Base-by-base conservation (phyloP, 495 filamentous ascomycete genomes). In the Cladorrhinum samala region DNA sequence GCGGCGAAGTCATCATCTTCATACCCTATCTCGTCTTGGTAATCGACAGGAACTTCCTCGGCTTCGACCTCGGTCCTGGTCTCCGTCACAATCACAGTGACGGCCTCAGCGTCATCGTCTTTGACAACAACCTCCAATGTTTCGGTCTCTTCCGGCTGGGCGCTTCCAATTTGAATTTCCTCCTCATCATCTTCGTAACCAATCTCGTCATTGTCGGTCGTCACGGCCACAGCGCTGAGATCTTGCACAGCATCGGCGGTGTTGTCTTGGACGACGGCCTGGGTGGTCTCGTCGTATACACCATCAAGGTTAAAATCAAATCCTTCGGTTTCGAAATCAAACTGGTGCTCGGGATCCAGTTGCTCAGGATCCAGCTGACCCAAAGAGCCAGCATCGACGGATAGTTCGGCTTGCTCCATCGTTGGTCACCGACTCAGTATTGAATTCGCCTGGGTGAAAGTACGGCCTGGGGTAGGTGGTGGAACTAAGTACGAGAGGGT, bases 11-110 rank as follows among this genome's bases (percentile, higher is more conserved):
- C 55, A 6, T 66, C 63, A 17, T 68, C 65, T 16, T 62, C 64
- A 38, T 70, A 63, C 24, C 61, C 67, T 21, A 63, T 64, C 30
- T 69, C 69, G 37, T 67, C 63, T 1, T 64, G 39, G 14, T 58
- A 59, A 9, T 64, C 64, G 18, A 54, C 25, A 23, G 51, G n/a
- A 16, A 54, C 36, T 19, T 55, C 55, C 44, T 42, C 53, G 33
- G 23, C 41, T 6, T 30, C 41, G 23, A 62, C 45, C 36, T 56
- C 57, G 18, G 37, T 42, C 21, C 71, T 64, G 9, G 63, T 65
- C 54, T 71, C 70, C 38, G 21, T 45, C 21, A 7, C 30, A n/a
- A n/a, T n/a, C 30, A 7, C 30, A 37, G 30, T 37, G 13, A n/a
- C 46, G 20, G 38, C 47, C 25, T 55, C 43, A 3, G 9, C 9